Conservation (phyloP, 371 early-diverging fungal species). For the Mucor velutinosus region DNA sequence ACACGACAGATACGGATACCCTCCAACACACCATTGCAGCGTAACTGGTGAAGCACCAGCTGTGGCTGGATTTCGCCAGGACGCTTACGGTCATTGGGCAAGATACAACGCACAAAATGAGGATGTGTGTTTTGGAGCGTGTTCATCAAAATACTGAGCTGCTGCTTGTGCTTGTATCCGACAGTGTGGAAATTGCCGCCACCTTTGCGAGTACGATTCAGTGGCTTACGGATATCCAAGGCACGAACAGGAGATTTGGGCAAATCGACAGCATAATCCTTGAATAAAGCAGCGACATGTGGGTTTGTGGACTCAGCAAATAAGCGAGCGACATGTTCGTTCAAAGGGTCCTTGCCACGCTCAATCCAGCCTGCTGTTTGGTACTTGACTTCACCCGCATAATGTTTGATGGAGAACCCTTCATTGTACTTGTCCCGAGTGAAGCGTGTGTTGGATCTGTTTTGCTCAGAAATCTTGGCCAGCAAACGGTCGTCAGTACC, state of each 20-base stretch:
- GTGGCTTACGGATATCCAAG: background rate
- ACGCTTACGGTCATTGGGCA: conserved; percentile 96
- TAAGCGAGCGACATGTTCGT: conserved; percentile 92
- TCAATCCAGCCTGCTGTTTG: conserved; percentile 96
- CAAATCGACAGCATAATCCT: conserved; percentile 60
- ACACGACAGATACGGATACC: conserved; percentile 99
- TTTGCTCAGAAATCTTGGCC: conserved; percentile 2
- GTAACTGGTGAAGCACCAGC: conserved; percentile 94
- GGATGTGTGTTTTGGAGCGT: conserved; percentile 94
- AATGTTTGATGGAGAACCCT: conserved; percentile 92
- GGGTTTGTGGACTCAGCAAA: conserved; percentile 84
- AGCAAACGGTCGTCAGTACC: conserved; percentile 95
- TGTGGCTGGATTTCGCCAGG: conserved; percentile 81
- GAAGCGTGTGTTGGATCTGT: background rate
- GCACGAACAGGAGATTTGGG: background rate
- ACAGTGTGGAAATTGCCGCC: conserved; percentile 97
- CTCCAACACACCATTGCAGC: conserved; percentile 99
- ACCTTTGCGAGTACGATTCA: conserved; percentile 31
- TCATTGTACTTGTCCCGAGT: background rate
- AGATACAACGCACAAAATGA: conserved; percentile 99
- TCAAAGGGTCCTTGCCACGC: conserved; percentile 99
- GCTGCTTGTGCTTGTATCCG: conserved; percentile 97
- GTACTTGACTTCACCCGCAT: conserved; percentile 99
- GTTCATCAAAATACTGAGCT: conserved; percentile 90
- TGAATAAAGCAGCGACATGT: conserved; percentile 80